Percentiles rank a stretch among this genome's conserved stretches.
These are phyloP conservation scores for Blastocystis sp. DNA, from an alignment of 352 stramenopile species.

Conservation along the genomic window DNA sequence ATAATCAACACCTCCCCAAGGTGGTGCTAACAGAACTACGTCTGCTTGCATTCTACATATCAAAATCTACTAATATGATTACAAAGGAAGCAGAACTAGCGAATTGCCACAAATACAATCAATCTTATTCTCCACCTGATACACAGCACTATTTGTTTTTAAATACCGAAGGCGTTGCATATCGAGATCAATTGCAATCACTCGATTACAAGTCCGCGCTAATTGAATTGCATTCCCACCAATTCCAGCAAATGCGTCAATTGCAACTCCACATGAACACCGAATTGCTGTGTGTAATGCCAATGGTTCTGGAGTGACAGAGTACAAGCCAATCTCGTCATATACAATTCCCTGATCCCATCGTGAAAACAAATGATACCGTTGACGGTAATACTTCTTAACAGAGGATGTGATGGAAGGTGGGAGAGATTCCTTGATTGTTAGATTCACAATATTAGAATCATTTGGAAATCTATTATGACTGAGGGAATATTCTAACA, in stretches of 20 bases:
- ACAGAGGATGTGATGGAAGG: constrained; percentile 63
- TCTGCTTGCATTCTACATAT: constrained; percentile 73
- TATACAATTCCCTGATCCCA: constrained; percentile 85
- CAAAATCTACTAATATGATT: constrained; percentile 77
- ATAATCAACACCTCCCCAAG: constrained; percentile 79
- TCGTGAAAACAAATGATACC: constrained; percentile 81
- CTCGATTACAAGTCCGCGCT: constrained; percentile 79
- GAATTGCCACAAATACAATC: constrained; percentile 53
- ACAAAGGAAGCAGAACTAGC: constrained; percentile 69
- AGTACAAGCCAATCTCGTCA: constrained; percentile 89
- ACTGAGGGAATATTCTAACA: not conserved
- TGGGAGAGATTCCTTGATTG: not conserved
- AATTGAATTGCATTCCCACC: constrained; percentile 89
- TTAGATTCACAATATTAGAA: not conserved
- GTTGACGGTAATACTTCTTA: constrained; percentile 85
- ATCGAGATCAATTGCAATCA: constrained; percentile 70
- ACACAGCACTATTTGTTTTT: constrained; percentile 15
- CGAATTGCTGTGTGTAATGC: constrained; percentile 81
- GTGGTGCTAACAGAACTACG: constrained; percentile 84
- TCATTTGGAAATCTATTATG: not conserved
- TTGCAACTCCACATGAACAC: constrained; percentile 77
- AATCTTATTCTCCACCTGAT: constrained; percentile 32
- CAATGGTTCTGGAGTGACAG: constrained; percentile 84
- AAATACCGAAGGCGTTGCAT: constrained; percentile 1
- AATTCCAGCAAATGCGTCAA: constrained; percentile 86